phyloP scores from a whole-genome alignment of 768 basidiomycete species.

The Mrakia frigida region DNA sequence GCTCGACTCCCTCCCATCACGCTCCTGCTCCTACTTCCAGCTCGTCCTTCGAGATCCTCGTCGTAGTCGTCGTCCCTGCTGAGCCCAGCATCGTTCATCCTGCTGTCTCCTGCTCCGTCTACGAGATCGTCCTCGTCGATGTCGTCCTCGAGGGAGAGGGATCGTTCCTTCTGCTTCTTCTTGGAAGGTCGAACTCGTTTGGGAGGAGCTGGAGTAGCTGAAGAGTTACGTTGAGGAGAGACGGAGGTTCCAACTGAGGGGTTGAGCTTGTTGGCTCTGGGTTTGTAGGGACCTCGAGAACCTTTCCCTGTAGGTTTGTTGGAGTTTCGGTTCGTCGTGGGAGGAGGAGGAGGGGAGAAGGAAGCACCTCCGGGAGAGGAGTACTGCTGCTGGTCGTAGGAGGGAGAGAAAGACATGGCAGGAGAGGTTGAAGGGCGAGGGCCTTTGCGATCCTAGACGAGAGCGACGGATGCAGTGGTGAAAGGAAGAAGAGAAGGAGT shows the following conservation, averaged over 20 bases:
- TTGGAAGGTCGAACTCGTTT: neutral
- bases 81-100: too few relatives aligned
- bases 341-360: neutral
- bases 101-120: neutral
- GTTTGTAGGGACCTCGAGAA: slow-evolving; percentile 20
- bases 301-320: slow-evolving; percentile 18
- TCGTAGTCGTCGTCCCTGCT: neutral
- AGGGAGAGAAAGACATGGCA: neutral
- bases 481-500: too few relatives aligned
- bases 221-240: neutral
- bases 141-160: neutral
- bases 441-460: too few relatives aligned
- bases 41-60: neutral
- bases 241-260: neutral
- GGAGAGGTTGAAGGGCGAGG: too few relatives aligned
- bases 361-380: neutral
- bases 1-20: neutral
- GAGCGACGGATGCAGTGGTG: too few relatives aligned
- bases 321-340: neutral
- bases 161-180: slow-evolving; percentile 5
- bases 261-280: neutral
- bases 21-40: neutral
- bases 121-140: slow-evolving; percentile 5
- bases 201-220: neutral
- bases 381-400: neutral